Base-by-base conservation (phyloP, 140 eudicot genomes). In the Cichorium intybus region DNA sequence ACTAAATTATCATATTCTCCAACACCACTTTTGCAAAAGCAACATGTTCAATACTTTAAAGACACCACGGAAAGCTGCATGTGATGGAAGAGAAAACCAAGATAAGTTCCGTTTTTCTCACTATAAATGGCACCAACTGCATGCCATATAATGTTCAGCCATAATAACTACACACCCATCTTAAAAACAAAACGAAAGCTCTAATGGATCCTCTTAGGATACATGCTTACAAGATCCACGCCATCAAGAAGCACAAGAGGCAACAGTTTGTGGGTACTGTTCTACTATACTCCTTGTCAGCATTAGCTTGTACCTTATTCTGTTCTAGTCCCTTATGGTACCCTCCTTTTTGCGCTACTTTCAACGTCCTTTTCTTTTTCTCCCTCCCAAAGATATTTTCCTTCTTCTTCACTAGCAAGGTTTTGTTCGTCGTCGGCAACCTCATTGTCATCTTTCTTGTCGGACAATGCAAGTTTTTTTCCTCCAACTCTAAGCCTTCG, bases 241-340 rank as follows among this genome's bases (percentile, higher is more conserved):
- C 80, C 18, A 64, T 77, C 62, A 84, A 77, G 64, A 77, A 53
- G 63, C 68, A 80, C 78, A 84, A 79, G 69, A 68, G 80, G 68
- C 87, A 78, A 26, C 74, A 84, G 14, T 54, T 78, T 54, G 10
- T 81, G 28, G 77, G 70, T 70, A 81, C 67, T 37, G 15, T 84
- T 20, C 20, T 81, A 54, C 54, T 84, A 49, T 84, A 84, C 72
- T 67, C 82, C 31, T 61, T 84, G 35, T 66, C 81, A 31, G 12
- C 77, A 39, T 58, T 78, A 79, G 57, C 78, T 24, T 84, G 80
- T 68, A 79, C 73, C 41, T 68, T 84, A 20, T 63, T 81, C 29
- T 81, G 84, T 62, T 74, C 82, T 62, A 84, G 87, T 60, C 77
- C 84, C 31, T 75, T 81, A 37, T 84, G 85, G 87, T 78, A 81